These are phyloP conservation scores for Talaromyces pinophilus DNA, from an alignment of 2,329 filamentous ascomycete species.

Conservation along the genomic window DNA sequence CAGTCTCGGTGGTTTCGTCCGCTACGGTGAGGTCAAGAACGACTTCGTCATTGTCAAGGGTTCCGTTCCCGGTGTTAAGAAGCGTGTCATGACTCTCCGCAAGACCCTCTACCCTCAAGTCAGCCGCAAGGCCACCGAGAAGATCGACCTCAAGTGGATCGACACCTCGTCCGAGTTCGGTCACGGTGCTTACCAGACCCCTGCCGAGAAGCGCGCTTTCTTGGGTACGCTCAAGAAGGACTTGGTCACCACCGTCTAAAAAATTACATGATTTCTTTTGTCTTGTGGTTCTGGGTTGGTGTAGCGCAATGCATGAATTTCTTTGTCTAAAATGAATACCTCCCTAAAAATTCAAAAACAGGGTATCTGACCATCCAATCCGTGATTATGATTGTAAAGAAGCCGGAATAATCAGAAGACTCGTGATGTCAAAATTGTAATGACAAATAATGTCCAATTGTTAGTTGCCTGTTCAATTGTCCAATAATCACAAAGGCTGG, in stretches of 20 bases:
- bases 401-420: neutral
- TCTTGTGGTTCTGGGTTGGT: constrained; percentile 30
- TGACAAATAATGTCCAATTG: neutral
- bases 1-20: constrained; percentile 98
- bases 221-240: constrained; percentile 99
- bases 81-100: constrained; percentile 97
- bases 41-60: constrained; percentile 99
- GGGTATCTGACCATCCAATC: neutral
- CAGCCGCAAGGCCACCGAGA: constrained; percentile 92
- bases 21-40: constrained; percentile 99
- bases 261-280: constrained; percentile 36
- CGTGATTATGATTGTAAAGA: no score
- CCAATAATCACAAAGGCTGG: neutral
- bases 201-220: constrained; percentile 96
- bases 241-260: constrained; percentile 59
- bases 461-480: neutral
- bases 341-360: constrained; percentile 16
- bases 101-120: constrained; percentile 99
- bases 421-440: neutral
- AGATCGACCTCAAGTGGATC: constrained; percentile 99
- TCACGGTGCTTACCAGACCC: constrained; percentile 99
- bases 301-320: constrained; percentile 42
- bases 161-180: constrained; percentile 99
- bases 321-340: constrained; percentile 44
- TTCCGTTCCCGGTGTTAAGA: constrained; percentile 96